Conservation (phyloP, 2,329 filamentous ascomycete genomes). For the Alternaria incomplexa region DNA sequence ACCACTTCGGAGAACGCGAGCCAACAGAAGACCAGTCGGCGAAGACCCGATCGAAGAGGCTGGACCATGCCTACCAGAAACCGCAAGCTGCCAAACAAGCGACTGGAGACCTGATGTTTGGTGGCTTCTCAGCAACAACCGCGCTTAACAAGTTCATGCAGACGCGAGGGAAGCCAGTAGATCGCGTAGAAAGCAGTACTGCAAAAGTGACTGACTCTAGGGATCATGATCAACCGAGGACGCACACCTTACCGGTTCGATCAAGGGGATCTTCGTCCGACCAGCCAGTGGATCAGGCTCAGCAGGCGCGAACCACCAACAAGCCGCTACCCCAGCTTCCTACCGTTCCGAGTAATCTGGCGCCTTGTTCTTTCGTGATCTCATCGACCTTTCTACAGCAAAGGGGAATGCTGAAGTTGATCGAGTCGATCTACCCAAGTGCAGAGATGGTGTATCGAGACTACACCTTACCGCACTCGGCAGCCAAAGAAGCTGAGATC, state of each 20-base stretch:
- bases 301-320: not conserved
- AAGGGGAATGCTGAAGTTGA: conserved; percentile 56
- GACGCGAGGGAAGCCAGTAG: conserved; percentile 47
- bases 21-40: not conserved
- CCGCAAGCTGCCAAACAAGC: not conserved
- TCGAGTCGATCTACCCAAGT: conserved; percentile 58
- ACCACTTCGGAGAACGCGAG: not conserved
- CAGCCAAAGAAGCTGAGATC: conserved; percentile 70
- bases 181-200: not conserved
- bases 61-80: not conserved
- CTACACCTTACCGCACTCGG: conserved; percentile 49
- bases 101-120: conserved; percentile 39
- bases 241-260: not conserved
- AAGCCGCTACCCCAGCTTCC: conserved; percentile 32
- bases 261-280: not conserved
- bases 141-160: conserved; percentile 61
- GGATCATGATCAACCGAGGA: too few species aligned
- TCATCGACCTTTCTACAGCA: conserved; percentile 56
- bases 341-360: conserved; percentile 19
- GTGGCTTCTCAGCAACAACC: conserved; percentile 50
- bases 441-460: conserved; percentile 67
- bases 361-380: conserved; percentile 56
- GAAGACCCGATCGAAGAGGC: not conserved
- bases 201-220: not conserved
- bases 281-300: not conserved